A percentile compares a stretch with the other conserved stretches of the same genome.
Conservation (phyloP, 1,284 basidiomycete genomes). For the Phellopilus nigrolimitatus region DNA sequence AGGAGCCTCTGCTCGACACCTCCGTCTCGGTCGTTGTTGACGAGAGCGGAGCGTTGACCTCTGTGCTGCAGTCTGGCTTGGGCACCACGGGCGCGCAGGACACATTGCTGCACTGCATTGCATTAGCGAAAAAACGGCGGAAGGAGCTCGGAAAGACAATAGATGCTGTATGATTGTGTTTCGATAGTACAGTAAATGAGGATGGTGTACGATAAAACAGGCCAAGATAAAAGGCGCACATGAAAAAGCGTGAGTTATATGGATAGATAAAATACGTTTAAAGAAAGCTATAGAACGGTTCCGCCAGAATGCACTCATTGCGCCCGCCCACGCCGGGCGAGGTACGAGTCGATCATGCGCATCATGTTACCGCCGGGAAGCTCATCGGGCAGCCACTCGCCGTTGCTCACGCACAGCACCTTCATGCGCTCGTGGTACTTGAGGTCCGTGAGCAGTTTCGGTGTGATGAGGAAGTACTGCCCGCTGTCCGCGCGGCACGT, state of each 20-base stretch:
- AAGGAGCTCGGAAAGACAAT: conserved; percentile 27
- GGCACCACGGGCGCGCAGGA: conserved; percentile 33
- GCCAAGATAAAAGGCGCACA: too few relatives aligned
- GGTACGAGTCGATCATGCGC: conserved; percentile 55
- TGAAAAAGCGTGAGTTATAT: neutral
- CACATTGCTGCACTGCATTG: conserved; percentile 42
- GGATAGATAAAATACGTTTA: too few relatives aligned
- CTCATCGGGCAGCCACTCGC: conserved; percentile 77
- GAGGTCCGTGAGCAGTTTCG: conserved; percentile 90
- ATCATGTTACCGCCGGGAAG: conserved; percentile 59
- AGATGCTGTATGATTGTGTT: conserved; percentile 6
- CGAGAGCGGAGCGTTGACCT: conserved; percentile 46
- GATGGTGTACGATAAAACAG: too few relatives aligned
- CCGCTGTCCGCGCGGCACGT: conserved; percentile 85
- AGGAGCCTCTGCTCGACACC: conserved; percentile 79
- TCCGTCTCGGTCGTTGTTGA: conserved; percentile 64
- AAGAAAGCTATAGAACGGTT: too few relatives aligned
- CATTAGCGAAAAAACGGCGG: conserved; percentile 39
- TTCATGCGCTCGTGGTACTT: conserved; percentile 90
- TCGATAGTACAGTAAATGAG: conserved; percentile 35
- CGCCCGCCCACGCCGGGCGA: conserved; percentile 27
- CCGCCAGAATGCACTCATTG: too few relatives aligned
- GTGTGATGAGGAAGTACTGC: conserved; percentile 99
- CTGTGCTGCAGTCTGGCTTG: conserved; percentile 57
- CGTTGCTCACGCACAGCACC: conserved; percentile 93